phyloP scores from a whole-genome alignment of 768 basidiomycete species.

The Tulasnella sp. region DNA sequence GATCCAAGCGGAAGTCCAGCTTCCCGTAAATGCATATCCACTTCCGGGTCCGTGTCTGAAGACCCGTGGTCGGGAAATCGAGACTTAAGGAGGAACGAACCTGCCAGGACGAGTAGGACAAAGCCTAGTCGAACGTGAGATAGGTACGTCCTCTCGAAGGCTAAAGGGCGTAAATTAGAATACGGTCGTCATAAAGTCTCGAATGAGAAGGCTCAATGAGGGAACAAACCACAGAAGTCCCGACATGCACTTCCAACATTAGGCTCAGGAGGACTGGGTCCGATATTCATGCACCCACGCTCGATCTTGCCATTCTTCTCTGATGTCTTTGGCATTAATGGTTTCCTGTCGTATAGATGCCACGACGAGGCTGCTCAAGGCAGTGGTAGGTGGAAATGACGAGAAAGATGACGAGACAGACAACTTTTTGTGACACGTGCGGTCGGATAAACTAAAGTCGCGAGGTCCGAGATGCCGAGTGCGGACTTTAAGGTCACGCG shows the following conservation, averaged over 20 bases:
- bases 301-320: neutral
- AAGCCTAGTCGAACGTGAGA: conserved; percentile 25
- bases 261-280: neutral
- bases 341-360: neutral
- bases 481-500: no score
- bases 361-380: neutral
- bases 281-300: neutral
- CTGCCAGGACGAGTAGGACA: conserved; percentile 14
- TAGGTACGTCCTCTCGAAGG: conserved; percentile 24
- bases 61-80: conserved; percentile 18
- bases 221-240: conserved; percentile 25
- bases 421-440: neutral
- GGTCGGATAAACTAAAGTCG: neutral
- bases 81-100: conserved; percentile 15
- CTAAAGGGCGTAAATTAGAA: neutral
- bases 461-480: no score
- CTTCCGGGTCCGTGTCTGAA: neutral
- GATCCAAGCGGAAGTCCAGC: conserved; percentile 18
- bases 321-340: neutral
- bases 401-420: neutral
- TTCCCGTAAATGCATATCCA: neutral
- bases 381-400: neutral
- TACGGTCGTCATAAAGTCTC: neutral
- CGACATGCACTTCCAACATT: conserved; percentile 26
- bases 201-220: neutral